Conservation (phyloP, 306 rosid genomes). For the Glycine tomentella region DNA sequence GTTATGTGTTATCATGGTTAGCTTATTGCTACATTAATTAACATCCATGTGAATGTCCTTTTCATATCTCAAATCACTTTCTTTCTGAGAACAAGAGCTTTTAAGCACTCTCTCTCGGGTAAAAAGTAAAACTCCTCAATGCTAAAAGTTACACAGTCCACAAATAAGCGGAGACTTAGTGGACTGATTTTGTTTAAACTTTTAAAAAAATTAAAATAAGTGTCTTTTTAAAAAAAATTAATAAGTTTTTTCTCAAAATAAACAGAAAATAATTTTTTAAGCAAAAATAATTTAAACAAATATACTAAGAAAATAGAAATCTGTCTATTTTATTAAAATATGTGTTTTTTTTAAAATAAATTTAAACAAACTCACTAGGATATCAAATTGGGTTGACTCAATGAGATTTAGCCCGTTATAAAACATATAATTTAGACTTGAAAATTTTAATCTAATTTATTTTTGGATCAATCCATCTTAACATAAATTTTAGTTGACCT, state of each 20-base stretch:
- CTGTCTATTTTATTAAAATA: too few relatives aligned
- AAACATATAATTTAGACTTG: background rate
- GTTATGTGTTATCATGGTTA: background rate
- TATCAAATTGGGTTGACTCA: background rate
- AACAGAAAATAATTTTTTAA: too few relatives aligned
- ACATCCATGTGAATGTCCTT: conserved; percentile 1
- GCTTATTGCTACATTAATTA: background rate
- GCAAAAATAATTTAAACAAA: too few relatives aligned
- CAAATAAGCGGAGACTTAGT: background rate
- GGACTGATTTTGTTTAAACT: background rate
- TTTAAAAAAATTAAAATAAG: too few relatives aligned
- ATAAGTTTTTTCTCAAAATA: too few relatives aligned
- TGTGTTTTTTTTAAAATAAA: too few relatives aligned
- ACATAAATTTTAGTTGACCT: background rate
- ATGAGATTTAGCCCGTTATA: background rate
- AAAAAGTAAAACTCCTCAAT: background rate
- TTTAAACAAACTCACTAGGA: too few relatives aligned
- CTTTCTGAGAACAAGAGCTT: background rate
- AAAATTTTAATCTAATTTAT: background rate
- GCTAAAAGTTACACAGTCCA: background rate
- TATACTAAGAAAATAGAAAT: too few relatives aligned
- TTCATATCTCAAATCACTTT: background rate
- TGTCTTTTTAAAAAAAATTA: too few relatives aligned
- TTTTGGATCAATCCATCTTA: background rate
- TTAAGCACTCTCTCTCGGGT: background rate